A percentile compares a stretch with the other conserved stretches of the same genome.
Evolutionary conservation across 202 grass and related monocot species (phyloP).

Genomic region (Musa balbisiana): DNA sequence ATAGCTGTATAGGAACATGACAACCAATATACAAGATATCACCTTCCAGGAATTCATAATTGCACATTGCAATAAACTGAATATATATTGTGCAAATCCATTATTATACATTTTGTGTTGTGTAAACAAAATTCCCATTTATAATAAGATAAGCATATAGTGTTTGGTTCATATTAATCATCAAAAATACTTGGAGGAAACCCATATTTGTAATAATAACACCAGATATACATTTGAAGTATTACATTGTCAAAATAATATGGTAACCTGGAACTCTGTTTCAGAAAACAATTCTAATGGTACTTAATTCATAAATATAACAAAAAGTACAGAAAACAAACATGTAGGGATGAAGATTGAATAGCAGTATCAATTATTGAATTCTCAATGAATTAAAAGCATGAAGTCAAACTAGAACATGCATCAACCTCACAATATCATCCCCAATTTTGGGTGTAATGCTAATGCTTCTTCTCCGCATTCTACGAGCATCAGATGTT

Average conservation of each 20-base stretch:
- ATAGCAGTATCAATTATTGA: too few relatives aligned
- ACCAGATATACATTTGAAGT: too few relatives aligned
- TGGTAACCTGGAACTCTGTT: background rate
- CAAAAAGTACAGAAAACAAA: background rate
- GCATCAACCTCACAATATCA: slow-evolving; percentile 80
- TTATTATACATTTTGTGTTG: background rate
- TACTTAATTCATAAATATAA: background rate
- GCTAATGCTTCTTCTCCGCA: slow-evolving; percentile 90
- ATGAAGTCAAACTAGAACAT: background rate
- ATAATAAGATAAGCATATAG: background rate
- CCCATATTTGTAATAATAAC: too few relatives aligned
- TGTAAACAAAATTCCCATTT: background rate
- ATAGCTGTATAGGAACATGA: background rate
- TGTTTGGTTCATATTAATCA: too few relatives aligned
- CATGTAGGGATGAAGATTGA: background rate
- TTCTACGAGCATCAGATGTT: slow-evolving; percentile 69
- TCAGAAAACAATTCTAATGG: background rate
- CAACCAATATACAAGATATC: background rate
- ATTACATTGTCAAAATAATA: background rate
- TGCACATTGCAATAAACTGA: too few relatives aligned
- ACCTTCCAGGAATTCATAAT: background rate
- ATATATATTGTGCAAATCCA: too few relatives aligned
- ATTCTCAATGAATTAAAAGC: background rate
- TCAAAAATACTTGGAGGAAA: too few relatives aligned
- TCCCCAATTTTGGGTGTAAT: slow-evolving; percentile 98